These are phyloP conservation scores for Trichoderma arundinaceum DNA, from an alignment of 2,329 filamentous ascomycete species.

Conservation along the genomic window DNA sequence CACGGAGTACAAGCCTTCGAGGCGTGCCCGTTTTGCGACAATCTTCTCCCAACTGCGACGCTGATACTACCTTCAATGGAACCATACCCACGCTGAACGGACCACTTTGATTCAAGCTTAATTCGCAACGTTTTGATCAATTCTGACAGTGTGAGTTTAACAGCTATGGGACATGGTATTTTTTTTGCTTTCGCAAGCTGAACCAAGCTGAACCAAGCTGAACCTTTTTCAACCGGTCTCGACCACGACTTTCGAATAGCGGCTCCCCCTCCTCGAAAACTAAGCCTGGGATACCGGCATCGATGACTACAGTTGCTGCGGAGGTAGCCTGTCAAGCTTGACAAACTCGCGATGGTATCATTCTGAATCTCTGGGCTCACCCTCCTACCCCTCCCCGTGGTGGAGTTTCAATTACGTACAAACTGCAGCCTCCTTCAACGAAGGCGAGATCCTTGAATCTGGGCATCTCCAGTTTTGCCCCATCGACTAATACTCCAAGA, in stretches of 20 bases:
- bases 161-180: not conserved
- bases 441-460: conserved; percentile 28
- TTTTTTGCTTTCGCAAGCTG: not conserved
- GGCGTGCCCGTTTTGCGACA: not conserved
- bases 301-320: conserved; percentile 2
- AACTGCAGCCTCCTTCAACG: conserved; percentile 13
- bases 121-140: not conserved
- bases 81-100: conserved; percentile 4
- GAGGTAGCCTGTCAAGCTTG: conserved; percentile 1
- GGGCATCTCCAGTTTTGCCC: conserved; percentile 27
- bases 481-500: conserved; percentile 26
- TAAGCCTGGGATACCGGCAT: not conserved
- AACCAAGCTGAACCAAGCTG: too few species aligned
- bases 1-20: too few species aligned
- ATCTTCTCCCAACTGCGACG: conserved; percentile 3
- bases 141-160: not conserved
- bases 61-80: not conserved
- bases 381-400: conserved; percentile 12
- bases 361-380: conserved; percentile 15
- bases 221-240: not conserved
- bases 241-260: conserved; percentile 3
- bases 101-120: conserved; percentile 25
- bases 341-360: conserved; percentile 17
- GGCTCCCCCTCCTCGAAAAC: not conserved
- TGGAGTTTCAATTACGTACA: conserved; percentile 32